These are phyloP conservation scores for Candida quercuum DNA, from an alignment of 805 yeast species.

Conservation along the genomic window DNA sequence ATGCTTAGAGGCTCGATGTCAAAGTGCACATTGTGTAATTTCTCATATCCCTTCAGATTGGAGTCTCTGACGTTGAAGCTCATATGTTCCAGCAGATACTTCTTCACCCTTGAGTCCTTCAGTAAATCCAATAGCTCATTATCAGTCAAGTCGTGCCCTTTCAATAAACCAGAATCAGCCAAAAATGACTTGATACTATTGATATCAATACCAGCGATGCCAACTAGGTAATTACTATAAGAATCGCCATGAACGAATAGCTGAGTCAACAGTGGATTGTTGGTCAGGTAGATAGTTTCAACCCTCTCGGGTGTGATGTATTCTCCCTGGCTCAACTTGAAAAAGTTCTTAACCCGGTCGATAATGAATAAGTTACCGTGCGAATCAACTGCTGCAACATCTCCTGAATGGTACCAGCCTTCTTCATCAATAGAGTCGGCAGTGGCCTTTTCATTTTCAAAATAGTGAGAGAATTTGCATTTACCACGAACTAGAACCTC, in stretches of 20 bases:
- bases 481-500: slow-evolving; percentile 52
- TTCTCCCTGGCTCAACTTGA: slow-evolving; percentile 49
- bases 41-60: slow-evolving; percentile 55
- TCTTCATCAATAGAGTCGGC: slow-evolving; percentile 34
- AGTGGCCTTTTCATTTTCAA: slow-evolving; percentile 17
- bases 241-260: slow-evolving; percentile 54
- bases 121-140: slow-evolving; percentile 7
- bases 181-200: slow-evolving; percentile 8
- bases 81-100: slow-evolving; percentile 3
- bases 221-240: slow-evolving; percentile 42
- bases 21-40: slow-evolving; percentile 47
- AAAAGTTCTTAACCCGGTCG: slow-evolving; percentile 64
- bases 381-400: slow-evolving; percentile 40
- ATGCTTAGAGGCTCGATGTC: slow-evolving; percentile 55
- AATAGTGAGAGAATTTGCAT: slow-evolving; percentile 32
- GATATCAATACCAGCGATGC: slow-evolving; percentile 47
- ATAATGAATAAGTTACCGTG: slow-evolving; percentile 48
- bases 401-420: slow-evolving; percentile 54
- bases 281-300: slow-evolving; percentile 48
- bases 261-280: slow-evolving; percentile 38
- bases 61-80: slow-evolving; percentile 3
- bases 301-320: slow-evolving; percentile 61
- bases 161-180: slow-evolving; percentile 1
- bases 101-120: slow-evolving; percentile 7
- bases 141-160: slow-evolving; percentile 3